Percentiles rank a stretch among this genome's conserved stretches.
phyloP scores from a whole-genome alignment of 768 basidiomycete genomes.

The Harrya chromipes region DNA sequence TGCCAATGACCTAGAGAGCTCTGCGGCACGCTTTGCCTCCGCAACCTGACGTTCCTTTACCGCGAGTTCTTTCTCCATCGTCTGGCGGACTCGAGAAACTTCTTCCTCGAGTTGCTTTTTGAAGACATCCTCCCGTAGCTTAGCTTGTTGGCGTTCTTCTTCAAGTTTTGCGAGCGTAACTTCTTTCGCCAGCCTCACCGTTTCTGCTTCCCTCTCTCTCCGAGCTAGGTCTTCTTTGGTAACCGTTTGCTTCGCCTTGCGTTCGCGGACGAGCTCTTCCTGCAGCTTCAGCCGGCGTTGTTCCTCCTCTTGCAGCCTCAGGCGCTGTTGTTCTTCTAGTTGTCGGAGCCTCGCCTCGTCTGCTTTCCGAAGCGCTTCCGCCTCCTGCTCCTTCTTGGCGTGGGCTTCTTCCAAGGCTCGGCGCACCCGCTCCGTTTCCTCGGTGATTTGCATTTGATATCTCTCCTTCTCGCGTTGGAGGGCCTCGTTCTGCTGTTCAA shows the following conservation, averaged over 20 bases:
- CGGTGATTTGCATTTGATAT: conserved; percentile 21
- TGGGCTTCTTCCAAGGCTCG: conserved; percentile 25
- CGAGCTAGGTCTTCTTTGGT: conserved; percentile 15
- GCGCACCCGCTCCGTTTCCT: conserved; percentile 26
- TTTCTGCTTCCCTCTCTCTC: conserved; percentile 22
- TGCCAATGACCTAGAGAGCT: conserved; percentile 24
- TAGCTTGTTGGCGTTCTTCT: conserved; percentile 27
- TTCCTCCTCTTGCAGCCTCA: conserved; percentile 30
- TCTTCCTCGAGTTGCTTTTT: conserved; percentile 28
- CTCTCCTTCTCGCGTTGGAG: conserved; percentile 26
- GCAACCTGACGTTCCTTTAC: conserved; percentile 21
- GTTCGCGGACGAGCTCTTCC: conserved; percentile 25
- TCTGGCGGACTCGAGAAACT: conserved; percentile 20
- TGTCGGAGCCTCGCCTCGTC: conserved; percentile 26
- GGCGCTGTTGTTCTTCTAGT: conserved; percentile 27
- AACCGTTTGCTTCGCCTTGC: conserved; percentile 15
- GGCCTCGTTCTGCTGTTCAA: conserved; percentile 23
- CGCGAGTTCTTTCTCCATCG: conserved; percentile 20
- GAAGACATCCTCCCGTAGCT: conserved; percentile 23
- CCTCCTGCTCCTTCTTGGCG: conserved; percentile 25
- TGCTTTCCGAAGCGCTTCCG: conserved; percentile 11
- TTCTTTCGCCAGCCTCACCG: conserved; percentile 15
- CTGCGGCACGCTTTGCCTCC: conserved; percentile 29
- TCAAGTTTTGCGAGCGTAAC: conserved; percentile 19
- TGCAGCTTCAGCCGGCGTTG: conserved; percentile 21